Evolutionary conservation across 176 grass and related monocot genomes (phyloP).

Genomic region (Aechmea fasciata): DNA sequence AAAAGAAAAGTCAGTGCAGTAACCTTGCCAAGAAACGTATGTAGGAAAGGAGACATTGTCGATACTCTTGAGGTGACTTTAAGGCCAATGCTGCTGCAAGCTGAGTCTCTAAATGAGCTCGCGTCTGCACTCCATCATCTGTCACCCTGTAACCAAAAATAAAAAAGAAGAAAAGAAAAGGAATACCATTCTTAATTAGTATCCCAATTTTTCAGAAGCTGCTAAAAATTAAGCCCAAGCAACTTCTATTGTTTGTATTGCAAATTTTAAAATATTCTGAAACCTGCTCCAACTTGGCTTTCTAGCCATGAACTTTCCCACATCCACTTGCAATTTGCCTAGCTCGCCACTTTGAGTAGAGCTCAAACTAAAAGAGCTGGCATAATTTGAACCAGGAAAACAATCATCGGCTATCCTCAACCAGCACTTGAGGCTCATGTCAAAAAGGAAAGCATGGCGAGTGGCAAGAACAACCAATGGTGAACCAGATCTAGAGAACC

Average conservation of each 20-base stretch:
- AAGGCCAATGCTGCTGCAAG: conserved; percentile 69
- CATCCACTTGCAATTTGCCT: conserved; percentile 72
- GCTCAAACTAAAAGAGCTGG: conserved; percentile 52
- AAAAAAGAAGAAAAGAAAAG: not conserved
- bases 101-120: conserved; percentile 86
- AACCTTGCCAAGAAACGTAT: conserved; percentile 86
- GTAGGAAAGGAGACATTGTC: conserved; percentile 81
- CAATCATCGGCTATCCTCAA: conserved; percentile 84
- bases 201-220: not conserved
- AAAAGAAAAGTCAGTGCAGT: not conserved
- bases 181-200: conserved; percentile 1
- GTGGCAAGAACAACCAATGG: conserved; percentile 77
- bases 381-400: conserved; percentile 81
- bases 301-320: conserved; percentile 71
- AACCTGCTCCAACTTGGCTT: conserved; percentile 83
- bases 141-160: conserved; percentile 27
- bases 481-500: conserved; percentile 83
- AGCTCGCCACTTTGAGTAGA: conserved; percentile 71
- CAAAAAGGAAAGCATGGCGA: conserved; percentile 78
- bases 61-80: conserved; percentile 83
- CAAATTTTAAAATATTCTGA: conserved; percentile 1
- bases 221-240: not conserved
- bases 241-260: conserved; percentile 6
- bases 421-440: conserved; percentile 81
- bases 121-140: conserved; percentile 77